Evolutionary conservation across 1,284 basidiomycete genomes (phyloP).

Genomic region (Somion occarium): DNA sequence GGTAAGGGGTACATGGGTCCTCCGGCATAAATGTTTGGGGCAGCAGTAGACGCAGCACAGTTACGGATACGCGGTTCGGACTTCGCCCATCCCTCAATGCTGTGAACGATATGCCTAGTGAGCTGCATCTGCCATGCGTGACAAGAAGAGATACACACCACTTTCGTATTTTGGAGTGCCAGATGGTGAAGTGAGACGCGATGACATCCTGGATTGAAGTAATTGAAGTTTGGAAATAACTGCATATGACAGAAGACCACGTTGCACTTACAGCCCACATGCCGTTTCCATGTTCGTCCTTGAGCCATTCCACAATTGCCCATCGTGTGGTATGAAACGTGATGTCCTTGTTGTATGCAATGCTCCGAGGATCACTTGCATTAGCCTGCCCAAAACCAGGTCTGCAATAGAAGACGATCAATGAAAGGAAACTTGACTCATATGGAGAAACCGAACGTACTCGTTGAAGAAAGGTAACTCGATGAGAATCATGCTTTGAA

Average conservation of each 20-base stretch:
- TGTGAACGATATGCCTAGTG: conserved; percentile 14
- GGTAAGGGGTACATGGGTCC: too few species aligned
- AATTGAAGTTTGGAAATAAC: too few species aligned
- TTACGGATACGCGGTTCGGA: conserved; percentile 18
- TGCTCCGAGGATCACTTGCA: conserved; percentile 29
- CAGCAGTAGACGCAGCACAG: too few species aligned
- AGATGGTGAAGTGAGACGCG: conserved; percentile 40
- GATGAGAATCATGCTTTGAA: conserved; percentile 54
- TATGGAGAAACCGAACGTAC: conserved; percentile 25
- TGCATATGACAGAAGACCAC: too few species aligned
- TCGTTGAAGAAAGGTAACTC: conserved; percentile 55
- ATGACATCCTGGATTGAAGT: conserved; percentile 39
- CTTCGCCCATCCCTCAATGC: conserved; percentile 36
- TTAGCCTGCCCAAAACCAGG: conserved; percentile 43
- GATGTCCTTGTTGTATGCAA: conserved; percentile 42
- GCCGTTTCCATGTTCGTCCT: conserved; percentile 35
- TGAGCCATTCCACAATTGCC: conserved; percentile 50
- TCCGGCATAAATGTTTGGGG: too few species aligned
- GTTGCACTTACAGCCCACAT: conserved; percentile 42
- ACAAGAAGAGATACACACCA: conserved; percentile 28
- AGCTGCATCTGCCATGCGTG: background rate
- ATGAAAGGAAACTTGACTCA: conserved; percentile 4
- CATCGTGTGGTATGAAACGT: conserved; percentile 38
- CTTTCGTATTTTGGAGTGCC: conserved; percentile 35
- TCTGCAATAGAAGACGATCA: conserved; percentile 21